Base-by-base conservation (phyloP, 192 early-diverging fungal genomes). In the Chytriomyces sp. region DNA sequence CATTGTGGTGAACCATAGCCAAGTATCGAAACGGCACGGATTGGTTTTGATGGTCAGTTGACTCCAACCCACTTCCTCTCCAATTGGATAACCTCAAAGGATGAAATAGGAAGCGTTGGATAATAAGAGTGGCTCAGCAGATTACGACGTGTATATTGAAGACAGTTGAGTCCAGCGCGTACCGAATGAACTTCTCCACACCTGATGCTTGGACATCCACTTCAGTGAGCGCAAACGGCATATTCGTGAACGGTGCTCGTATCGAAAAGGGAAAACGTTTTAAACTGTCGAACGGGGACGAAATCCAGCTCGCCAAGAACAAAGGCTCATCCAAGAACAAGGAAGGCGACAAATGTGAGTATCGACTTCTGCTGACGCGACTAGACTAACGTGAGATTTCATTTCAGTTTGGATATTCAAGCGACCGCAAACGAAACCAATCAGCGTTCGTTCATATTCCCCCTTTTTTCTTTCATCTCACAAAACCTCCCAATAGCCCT, bases 221-320 rank as follows among this genome's bases (percentile, higher is more conserved):
- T 5, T 28, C 19, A 26, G 6, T 37, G 8, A 90, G 89, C 79
- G 82, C 88, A 14, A 90, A 93, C 61, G 91, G 91, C 25, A 93
- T 89, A 1, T 90, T 77, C 64, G 82, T 93, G 70, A 90, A 90
- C 70, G 84, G 82, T 17, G 60, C 60, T 31, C 82, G 83, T 39
- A 73, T 91, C n/a, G 75, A 72, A 3, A 77, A 81, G 26, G 82
- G 82, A 59, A 68, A 79, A 54, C 73, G 83, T 2, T 65, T 85
- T 17, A 80, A 84, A 69, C 81, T 93, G 40, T 71, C 74, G 14
- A 68, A 86, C 64, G 87, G 85, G 25, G 91, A 93, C 69, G 78
- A 77, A 56, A 86, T 92, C 58, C 82, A 86, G 75, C 79, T 90
- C 61, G 81, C 81, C 39, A 58, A 81, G 58, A 81, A 80, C 61